Conservation (phyloP, 2,329 filamentous ascomycete genomes). For the Pseudonectria foliicola region DNA sequence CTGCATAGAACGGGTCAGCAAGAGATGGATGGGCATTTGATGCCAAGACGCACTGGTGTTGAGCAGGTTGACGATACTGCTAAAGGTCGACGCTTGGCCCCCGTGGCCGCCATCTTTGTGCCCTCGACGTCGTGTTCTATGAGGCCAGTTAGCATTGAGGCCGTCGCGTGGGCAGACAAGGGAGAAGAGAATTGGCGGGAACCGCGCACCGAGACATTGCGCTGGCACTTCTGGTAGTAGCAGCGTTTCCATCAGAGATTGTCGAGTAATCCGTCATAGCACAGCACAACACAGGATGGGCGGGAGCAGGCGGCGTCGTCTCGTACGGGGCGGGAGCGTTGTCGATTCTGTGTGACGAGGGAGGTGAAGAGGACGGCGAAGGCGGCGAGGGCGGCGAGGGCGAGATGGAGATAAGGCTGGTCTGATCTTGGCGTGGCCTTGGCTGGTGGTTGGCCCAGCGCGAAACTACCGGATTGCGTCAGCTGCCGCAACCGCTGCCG, state of each 20-base stretch:
- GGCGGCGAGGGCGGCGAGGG: no score
- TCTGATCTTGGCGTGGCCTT: no score
- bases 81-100: constrained; percentile 80
- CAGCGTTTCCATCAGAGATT: constrained; percentile 41
- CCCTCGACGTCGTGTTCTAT: constrained; percentile 51
- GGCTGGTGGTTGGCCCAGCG: no score
- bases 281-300: constrained; percentile 5
- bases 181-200: constrained; percentile 1
- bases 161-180: no score
- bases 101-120: constrained; percentile 61
- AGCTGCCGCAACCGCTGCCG: no score
- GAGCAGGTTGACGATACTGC: constrained; percentile 88
- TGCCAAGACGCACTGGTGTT: constrained; percentile 70
- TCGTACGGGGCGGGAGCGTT: no score
- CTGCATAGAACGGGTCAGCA: constrained; percentile 37
- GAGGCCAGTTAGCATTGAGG: constrained; percentile 2
- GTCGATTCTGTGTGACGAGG: no score
- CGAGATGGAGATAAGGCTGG: no score
- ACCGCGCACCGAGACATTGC: constrained; percentile 41
- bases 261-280: constrained; percentile 51
- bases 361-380: no score
- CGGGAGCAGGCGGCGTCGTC: no score
- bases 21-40: constrained; percentile 4
- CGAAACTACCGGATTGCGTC: no score
- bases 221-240: constrained; percentile 32